These are phyloP conservation scores for Gymnopus androsaceus DNA, from an alignment of 1,284 basidiomycete genomes.

Conservation along the genomic window DNA sequence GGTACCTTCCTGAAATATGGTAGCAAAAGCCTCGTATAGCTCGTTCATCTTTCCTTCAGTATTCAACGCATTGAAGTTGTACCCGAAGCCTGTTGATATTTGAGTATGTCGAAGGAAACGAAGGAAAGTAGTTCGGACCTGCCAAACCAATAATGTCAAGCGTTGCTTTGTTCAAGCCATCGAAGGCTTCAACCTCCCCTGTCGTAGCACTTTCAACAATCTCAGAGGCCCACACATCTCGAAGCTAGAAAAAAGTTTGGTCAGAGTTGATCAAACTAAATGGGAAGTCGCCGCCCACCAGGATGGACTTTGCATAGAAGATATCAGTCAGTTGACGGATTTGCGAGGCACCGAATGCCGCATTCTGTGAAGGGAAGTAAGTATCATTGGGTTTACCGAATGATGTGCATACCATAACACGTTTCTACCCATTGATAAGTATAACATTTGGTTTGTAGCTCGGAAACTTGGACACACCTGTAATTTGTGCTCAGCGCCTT, in stretches of 20 bases:
- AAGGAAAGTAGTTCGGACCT: conserved; percentile 27
- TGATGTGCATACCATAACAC: conserved; percentile 37
- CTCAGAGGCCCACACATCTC: conserved; percentile 26
- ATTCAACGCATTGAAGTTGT: conserved; percentile 44
- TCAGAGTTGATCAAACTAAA: background rate
- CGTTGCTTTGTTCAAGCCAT: conserved; percentile 46
- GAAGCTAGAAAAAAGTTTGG: conserved; percentile 20
- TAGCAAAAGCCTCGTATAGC: conserved; percentile 41
- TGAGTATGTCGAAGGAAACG: background rate
- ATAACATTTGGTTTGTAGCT: background rate
- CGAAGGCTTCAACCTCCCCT: conserved; percentile 38
- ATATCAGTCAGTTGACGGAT: conserved; percentile 55
- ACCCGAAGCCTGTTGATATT: conserved; percentile 44
- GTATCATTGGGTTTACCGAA: background rate
- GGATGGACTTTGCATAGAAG: conserved; percentile 52
- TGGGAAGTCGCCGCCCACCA: conserved; percentile 32
- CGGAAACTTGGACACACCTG: conserved; percentile 20
- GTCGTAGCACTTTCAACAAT: conserved; percentile 9
- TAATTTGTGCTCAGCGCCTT: conserved; percentile 47
- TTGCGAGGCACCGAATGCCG: conserved; percentile 57
- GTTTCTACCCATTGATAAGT: conserved; percentile 21
- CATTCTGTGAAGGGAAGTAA: conserved; percentile 45
- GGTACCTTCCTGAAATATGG: conserved; percentile 16
- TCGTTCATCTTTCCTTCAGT: conserved; percentile 34
- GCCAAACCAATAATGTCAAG: conserved; percentile 55